Conservation (phyloP, 805 yeast genomes). For the Wickerhamiella siamensis region DNA sequence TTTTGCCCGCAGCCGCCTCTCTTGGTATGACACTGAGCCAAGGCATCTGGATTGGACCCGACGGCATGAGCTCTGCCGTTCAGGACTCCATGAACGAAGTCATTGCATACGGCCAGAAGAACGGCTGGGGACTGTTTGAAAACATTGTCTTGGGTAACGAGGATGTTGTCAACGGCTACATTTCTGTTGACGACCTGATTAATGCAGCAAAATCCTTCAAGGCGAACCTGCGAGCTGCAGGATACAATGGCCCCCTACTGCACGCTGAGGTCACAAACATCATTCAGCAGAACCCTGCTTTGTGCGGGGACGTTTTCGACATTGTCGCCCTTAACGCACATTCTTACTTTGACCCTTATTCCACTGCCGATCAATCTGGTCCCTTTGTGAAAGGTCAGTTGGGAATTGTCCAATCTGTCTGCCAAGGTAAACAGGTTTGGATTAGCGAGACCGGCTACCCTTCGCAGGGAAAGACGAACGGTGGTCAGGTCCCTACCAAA, state of each 20-base stretch:
- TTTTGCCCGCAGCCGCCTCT: constrained; percentile 42
- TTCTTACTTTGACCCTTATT: constrained; percentile 57
- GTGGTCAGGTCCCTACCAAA: constrained; percentile 53
- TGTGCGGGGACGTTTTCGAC: constrained; percentile 61
- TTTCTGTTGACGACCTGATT: constrained; percentile 47
- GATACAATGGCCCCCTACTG: constrained; percentile 62
- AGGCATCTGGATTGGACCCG: constrained; percentile 65
- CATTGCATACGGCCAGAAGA: constrained; percentile 36
- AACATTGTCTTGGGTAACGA: constrained; percentile 79
- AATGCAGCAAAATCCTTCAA: constrained; percentile 53
- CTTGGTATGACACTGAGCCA: constrained; percentile 66
- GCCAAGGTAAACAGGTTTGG: constrained; percentile 38
- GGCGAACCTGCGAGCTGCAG: constrained; percentile 43
- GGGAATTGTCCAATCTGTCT: constrained; percentile 36
- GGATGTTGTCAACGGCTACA: constrained; percentile 53
- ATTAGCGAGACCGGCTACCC: constrained; percentile 91
- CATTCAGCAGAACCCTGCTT: constrained; percentile 44
- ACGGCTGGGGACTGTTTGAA: constrained; percentile 63
- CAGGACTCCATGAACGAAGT: constrained; percentile 35
- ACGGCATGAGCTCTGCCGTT: constrained; percentile 61
- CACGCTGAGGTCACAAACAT: constrained; percentile 85
- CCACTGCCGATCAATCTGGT: constrained; percentile 58
- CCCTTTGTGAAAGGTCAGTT: constrained; percentile 52
- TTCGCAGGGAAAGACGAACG: constrained; percentile 54
- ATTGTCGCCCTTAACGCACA: constrained; percentile 76